Conservation (phyloP, 345 rosid species). For the Gynandropsis gynandra region DNA sequence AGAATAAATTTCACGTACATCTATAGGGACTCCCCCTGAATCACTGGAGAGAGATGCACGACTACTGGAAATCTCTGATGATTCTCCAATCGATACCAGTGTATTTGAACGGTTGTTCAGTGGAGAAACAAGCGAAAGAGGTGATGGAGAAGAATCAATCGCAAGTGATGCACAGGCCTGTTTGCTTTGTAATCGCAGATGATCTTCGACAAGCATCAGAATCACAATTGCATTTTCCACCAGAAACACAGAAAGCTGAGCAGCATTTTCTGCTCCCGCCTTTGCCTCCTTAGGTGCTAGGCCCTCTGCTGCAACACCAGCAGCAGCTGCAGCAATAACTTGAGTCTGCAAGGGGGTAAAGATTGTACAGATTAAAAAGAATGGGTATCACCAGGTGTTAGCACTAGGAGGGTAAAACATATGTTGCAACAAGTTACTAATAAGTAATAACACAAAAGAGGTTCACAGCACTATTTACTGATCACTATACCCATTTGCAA, state of each 20-base stretch:
- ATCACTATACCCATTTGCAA: conserved; percentile 7
- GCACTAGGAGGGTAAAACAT: conserved; percentile 11
- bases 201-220: conserved; percentile 99
- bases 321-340: conserved; percentile 99
- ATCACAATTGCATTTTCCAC: conserved; percentile 99
- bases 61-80: conserved; percentile 52
- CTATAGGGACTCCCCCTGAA: conserved; percentile 68
- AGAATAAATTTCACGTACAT: conserved; percentile 52
- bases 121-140: conserved; percentile 63
- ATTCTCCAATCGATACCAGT: conserved; percentile 37
- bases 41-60: conserved; percentile 51
- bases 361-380: conserved; percentile 21
- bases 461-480: conserved; percentile 16
- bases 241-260: conserved; percentile 96
- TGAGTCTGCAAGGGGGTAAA: conserved; percentile 71
- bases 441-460: neutral
- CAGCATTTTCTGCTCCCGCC: conserved; percentile 86
- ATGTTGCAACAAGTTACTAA: conserved; percentile 14
- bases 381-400: conserved; percentile 11
- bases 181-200: conserved; percentile 92
- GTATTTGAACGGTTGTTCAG: conserved; percentile 40
- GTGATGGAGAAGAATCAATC: conserved; percentile 60
- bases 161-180: conserved; percentile 46
- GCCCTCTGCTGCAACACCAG: conserved; percentile 99
- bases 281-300: conserved; percentile 80